phyloP scores from a whole-genome alignment of 768 basidiomycete species.

The Ramaria sp. region DNA sequence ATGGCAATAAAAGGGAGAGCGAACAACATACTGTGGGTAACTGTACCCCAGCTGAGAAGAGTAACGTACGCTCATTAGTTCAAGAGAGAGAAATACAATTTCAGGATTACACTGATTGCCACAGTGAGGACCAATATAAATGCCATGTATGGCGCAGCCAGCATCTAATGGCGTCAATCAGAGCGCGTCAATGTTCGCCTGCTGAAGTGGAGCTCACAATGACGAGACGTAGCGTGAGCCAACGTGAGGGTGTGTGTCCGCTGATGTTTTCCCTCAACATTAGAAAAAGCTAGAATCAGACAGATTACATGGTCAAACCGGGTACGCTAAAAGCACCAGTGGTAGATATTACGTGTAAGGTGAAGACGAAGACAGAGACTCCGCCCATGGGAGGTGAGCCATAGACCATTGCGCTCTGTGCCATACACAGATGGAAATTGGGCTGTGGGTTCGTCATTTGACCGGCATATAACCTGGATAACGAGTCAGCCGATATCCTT shows the following conservation, averaged over 20 bases:
- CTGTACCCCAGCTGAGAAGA: background rate
- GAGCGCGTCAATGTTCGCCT: background rate
- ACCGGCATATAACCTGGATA: background rate
- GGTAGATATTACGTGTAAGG: background rate
- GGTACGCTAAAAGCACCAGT: background rate
- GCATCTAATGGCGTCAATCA: background rate
- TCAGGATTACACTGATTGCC: background rate
- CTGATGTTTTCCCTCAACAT: background rate
- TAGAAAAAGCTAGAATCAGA: background rate
- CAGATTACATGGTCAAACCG: background rate
- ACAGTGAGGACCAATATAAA: background rate
- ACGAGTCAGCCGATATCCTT: background rate
- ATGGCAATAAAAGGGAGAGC: conserved; percentile 1
- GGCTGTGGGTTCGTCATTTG: conserved; percentile 16
- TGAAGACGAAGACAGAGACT: background rate
- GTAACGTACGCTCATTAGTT: background rate
- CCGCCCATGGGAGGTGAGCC: conserved; percentile 23
- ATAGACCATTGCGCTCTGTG: conserved; percentile 42
- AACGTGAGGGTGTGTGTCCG: background rate
- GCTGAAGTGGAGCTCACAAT: background rate
- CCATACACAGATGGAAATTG: conserved; percentile 25
- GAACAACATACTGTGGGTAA: background rate
- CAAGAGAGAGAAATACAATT: background rate
- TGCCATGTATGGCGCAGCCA: background rate
- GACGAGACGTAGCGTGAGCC: background rate